phyloP scores from a whole-genome alignment of 108 stramenopile genomes.

The Cyclotella sp. region DNA sequence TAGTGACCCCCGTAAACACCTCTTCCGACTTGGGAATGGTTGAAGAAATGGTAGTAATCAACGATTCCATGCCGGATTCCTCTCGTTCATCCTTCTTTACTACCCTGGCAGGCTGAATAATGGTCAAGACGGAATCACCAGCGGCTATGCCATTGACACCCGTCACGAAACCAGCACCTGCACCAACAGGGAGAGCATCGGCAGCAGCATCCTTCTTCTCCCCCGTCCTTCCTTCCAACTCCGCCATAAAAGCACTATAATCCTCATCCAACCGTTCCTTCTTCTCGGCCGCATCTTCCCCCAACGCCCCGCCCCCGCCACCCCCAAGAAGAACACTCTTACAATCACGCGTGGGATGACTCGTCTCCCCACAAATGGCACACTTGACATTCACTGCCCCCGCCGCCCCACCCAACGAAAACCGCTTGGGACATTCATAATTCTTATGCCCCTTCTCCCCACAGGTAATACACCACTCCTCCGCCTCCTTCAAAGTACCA shows the following conservation, averaged over 20 bases:
- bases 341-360: constrained; percentile 98
- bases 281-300: constrained; percentile 45
- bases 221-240: constrained; percentile 85
- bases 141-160: constrained; percentile 7
- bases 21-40: constrained; percentile 1
- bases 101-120: constrained; percentile 44
- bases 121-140: constrained; percentile 42
- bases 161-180: not conserved
- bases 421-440: constrained; percentile 94
- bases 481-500: constrained; percentile 95
- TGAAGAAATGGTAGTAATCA: constrained; percentile 29
- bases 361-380: constrained; percentile 98
- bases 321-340: constrained; percentile 41
- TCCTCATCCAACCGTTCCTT: constrained; percentile 87
- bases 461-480: constrained; percentile 97
- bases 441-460: constrained; percentile 97
- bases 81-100: constrained; percentile 23
- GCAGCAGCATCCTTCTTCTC: constrained; percentile 2
- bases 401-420: constrained; percentile 46
- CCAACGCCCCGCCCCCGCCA: constrained; percentile 39
- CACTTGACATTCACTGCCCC: constrained; percentile 69
- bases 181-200: constrained; percentile 36
- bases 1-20: constrained; percentile 19
- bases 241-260: constrained; percentile 96
- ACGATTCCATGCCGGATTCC: not conserved